Percentiles rank a stretch among this genome's conserved stretches.
Evolutionary conservation across 2,329 filamentous ascomycete genomes (phyloP).

Genomic region (Microdochium trichocladiopsis): DNA sequence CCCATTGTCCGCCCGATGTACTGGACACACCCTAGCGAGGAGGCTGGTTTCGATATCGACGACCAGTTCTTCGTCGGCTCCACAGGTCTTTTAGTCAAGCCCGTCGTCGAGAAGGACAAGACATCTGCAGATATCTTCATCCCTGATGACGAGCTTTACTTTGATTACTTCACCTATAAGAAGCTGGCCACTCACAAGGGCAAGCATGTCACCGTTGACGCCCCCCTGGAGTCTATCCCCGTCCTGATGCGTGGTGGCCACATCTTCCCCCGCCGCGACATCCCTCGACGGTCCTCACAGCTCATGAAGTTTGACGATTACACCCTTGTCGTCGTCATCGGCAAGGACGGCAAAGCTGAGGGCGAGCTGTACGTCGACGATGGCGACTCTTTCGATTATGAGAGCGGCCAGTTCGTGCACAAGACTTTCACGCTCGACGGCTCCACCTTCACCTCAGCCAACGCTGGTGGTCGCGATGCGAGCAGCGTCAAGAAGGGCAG

Average conservation of each 20-base stretch:
- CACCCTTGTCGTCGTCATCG: slow-evolving; percentile 74
- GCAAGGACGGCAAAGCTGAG: slow-evolving; percentile 59
- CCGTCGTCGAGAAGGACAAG: slow-evolving; percentile 72
- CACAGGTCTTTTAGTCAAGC: slow-evolving; percentile 88
- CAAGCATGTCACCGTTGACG: slow-evolving; percentile 60
- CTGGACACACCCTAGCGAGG: slow-evolving; percentile 82
- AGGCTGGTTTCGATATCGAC: slow-evolving; percentile 80
- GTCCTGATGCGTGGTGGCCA: slow-evolving; percentile 90
- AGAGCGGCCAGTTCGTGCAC: slow-evolving; percentile 82
- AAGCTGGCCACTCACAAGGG: slow-evolving; percentile 63
- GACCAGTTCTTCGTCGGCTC: slow-evolving; percentile 88
- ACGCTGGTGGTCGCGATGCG: slow-evolving; percentile 48
- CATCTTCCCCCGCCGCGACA: slow-evolving; percentile 84
- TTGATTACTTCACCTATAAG: slow-evolving; percentile 89
- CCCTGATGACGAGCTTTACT: slow-evolving; percentile 83
- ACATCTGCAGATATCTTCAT: slow-evolving; percentile 75
- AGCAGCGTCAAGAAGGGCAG: slow-evolving; percentile 58
- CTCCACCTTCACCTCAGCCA: slow-evolving; percentile 59
- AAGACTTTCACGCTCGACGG: slow-evolving; percentile 64
- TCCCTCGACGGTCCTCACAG: slow-evolving; percentile 74
- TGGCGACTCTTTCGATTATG: slow-evolving; percentile 84
- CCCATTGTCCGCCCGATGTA: slow-evolving; percentile 90
- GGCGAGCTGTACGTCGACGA: slow-evolving; percentile 90
- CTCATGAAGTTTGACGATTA: slow-evolving; percentile 95
- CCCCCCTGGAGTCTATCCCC: slow-evolving; percentile 80